Conservation (phyloP, 495 filamentous ascomycete genomes). For the Penicillium pulvis region DNA sequence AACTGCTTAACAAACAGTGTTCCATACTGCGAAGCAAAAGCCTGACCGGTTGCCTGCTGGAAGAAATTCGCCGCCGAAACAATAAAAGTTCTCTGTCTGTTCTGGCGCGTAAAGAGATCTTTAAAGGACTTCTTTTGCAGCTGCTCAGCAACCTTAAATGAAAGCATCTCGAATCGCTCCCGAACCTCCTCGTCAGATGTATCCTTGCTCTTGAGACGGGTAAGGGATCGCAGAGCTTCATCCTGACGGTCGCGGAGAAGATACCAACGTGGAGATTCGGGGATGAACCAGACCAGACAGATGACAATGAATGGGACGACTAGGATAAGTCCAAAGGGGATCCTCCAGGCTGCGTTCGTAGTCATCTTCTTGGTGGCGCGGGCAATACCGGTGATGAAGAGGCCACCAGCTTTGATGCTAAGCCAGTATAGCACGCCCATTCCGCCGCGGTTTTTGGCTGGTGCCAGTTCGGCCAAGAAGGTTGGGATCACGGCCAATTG, state of each 20-base stretch:
- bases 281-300: constrained; percentile 35
- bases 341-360: constrained; percentile 33
- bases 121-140: constrained; percentile 24
- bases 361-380: constrained; percentile 29
- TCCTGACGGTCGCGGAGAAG: constrained; percentile 30
- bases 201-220: constrained; percentile 15
- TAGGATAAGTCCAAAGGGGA: constrained; percentile 33
- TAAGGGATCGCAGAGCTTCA: constrained; percentile 24
- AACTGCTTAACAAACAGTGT: constrained; percentile 38
- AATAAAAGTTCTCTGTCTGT: constrained; percentile 36
- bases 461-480: constrained; percentile 35
- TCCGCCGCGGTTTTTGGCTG: constrained; percentile 35
- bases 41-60: constrained; percentile 37
- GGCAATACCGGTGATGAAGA: constrained; percentile 32
- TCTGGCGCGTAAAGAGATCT: constrained; percentile 32
- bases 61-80: constrained; percentile 34
- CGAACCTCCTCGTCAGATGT: constrained; percentile 14
- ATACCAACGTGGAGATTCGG: constrained; percentile 36
- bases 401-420: constrained; percentile 27
- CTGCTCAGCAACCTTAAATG: constrained; percentile 12
- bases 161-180: constrained; percentile 16
- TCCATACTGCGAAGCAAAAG: constrained; percentile 35
- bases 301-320: constrained; percentile 29
- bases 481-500: constrained; percentile 35
- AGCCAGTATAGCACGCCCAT: constrained; percentile 36